These are phyloP conservation scores for Ilex asprella DNA, from an alignment of 257 asterid species.

Conservation along the genomic window DNA sequence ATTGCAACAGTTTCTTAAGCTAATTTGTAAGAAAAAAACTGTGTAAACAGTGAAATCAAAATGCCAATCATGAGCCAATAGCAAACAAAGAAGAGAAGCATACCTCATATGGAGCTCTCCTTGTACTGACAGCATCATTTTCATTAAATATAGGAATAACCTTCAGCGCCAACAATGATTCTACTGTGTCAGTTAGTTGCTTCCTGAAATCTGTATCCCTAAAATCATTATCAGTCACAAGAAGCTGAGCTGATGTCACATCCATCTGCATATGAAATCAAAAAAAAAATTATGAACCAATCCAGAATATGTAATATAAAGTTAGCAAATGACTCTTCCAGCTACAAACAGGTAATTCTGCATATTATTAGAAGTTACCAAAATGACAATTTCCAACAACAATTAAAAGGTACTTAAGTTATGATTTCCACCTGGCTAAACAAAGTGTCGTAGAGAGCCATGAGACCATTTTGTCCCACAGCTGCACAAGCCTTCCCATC, in stretches of 20 bases:
- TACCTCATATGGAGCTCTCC: conserved; percentile 87
- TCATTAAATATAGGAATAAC: conserved; percentile 79
- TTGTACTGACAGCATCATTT: conserved; percentile 74
- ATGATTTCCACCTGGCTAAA: conserved; percentile 77
- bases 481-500: conserved; percentile 99
- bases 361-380: neutral
- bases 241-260: conserved; percentile 71
- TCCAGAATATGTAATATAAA: neutral
- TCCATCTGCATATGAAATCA: conserved; percentile 47
- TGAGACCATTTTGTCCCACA: conserved; percentile 96
- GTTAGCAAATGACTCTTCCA: neutral
- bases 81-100: conserved; percentile 9
- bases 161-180: conserved; percentile 46
- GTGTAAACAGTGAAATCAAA: too few relatives aligned
- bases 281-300: conserved; percentile 1
- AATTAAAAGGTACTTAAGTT: too few relatives aligned
- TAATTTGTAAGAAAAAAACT: too few relatives aligned
- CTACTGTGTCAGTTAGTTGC: conserved; percentile 63
- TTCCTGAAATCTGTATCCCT: conserved; percentile 55
- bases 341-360: neutral
- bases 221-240: conserved; percentile 78
- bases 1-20: neutral
- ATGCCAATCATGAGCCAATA: neutral
- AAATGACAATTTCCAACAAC: neutral
- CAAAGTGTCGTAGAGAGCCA: conserved; percentile 90